phyloP scores from a whole-genome alignment of 176 grass and related monocot genomes.

The Rhynchospora tenuis region DNA sequence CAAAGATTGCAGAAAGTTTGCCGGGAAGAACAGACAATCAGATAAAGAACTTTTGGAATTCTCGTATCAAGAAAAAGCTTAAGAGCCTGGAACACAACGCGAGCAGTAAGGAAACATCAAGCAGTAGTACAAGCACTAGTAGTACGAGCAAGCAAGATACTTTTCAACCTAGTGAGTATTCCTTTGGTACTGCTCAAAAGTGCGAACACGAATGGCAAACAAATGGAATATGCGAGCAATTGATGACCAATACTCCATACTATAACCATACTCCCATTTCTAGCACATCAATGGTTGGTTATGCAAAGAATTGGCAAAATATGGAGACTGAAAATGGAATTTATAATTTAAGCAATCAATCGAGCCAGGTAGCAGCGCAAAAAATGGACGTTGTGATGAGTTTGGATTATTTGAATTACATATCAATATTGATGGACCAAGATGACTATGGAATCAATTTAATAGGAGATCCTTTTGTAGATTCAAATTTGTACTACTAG shows the following conservation, averaged over 20 bases:
- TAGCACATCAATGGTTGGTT: no score
- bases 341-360: neutral
- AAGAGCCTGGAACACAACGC: neutral
- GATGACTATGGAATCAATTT: neutral
- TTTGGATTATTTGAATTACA: conserved; percentile 16
- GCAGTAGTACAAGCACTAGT: no score
- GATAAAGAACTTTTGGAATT: conserved; percentile 82
- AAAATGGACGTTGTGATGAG: neutral
- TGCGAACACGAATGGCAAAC: neutral
- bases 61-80: conserved; percentile 46
- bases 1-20: conserved; percentile 55
- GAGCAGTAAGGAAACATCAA: neutral
- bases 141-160: neutral
- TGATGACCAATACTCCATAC: neutral
- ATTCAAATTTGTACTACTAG: neutral
- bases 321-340: neutral
- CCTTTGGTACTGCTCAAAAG: neutral
- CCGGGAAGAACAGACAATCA: conserved; percentile 79
- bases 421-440: conserved; percentile 2
- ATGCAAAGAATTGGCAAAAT: neutral
- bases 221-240: neutral
- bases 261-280: no score
- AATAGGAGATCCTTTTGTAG: neutral
- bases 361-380: neutral
- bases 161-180: neutral